Evolutionary conservation across 805 yeast species (phyloP).

Genomic region (Yarrowia osloensis): DNA sequence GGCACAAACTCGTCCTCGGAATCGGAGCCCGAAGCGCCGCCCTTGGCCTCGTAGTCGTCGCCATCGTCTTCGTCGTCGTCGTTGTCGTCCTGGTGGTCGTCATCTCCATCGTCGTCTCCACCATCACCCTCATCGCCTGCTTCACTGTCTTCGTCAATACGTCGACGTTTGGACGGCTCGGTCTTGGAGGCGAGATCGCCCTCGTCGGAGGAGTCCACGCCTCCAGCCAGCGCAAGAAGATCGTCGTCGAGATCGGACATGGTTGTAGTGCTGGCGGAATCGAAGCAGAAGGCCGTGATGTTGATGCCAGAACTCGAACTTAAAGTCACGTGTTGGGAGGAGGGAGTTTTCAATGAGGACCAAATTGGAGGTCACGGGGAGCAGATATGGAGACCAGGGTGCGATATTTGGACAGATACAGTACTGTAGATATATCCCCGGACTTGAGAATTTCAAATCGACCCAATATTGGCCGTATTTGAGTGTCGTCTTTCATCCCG

Average conservation of each 20-base stretch:
- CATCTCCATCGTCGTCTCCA: slow-evolving; percentile 40
- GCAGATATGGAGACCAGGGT: no score
- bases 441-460: no score
- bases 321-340: slow-evolving; percentile 4
- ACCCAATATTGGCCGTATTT: no score
- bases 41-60: slow-evolving; percentile 36
- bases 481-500: no score
- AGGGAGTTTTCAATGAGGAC: no score
- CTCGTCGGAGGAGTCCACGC: slow-evolving; percentile 49
- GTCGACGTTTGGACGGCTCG: slow-evolving; percentile 28
- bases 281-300: neutral
- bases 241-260: slow-evolving; percentile 74
- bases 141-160: slow-evolving; percentile 42
- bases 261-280: neutral
- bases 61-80: slow-evolving; percentile 39
- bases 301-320: neutral
- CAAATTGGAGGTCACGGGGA: no score
- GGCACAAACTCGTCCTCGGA: slow-evolving; percentile 50
- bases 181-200: slow-evolving; percentile 31
- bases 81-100: slow-evolving; percentile 49
- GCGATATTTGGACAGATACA: no score
- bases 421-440: no score
- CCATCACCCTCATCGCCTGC: slow-evolving; percentile 37
- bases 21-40: slow-evolving; percentile 44
- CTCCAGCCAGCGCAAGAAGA: slow-evolving; percentile 92